Base-by-base conservation (phyloP, 2,329 filamentous ascomycete genomes). In the Trichoderma sp. region DNA sequence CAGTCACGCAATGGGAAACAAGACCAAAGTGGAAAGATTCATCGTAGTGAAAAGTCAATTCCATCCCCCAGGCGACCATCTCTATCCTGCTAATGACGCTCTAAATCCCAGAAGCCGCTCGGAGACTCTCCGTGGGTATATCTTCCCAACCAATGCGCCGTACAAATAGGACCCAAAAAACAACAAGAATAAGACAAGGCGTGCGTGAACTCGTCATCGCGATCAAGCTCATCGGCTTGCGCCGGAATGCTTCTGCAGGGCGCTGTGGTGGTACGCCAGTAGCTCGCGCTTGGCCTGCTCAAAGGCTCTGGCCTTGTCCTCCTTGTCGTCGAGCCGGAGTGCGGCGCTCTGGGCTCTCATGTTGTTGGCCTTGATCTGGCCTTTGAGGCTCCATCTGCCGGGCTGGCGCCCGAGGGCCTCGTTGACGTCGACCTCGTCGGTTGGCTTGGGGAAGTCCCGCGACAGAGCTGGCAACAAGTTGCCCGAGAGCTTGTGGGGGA, bases 241-340 rank as follows among this genome's bases (percentile, higher is more conserved):
- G 26, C n/a, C 43, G 14, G 48, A 48, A 3, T 57, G 52, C 47
- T 55, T 47, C 39, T 52, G 63, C 24, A 67, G 66, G 28, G 73
- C 65, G 47, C 72, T 67, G 28, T 70, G 72, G 62, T 77, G 75
- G 39, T 76, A 76, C 54, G 76, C 76, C 17, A 81, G 76, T 17
- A 85, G 74, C 41, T 82, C 77, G 66, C 72, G 74, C 77, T 85
- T 86, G 30, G 77, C 77, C 43, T 78, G 76, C 60, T 82, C 81
- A 45, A 85, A 76, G 52, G 80, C 78, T 66, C 72, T 73, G 17
- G 74, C 73, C 45, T 77, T 74, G 65, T 74, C 72, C 52, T 78
- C 77, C 52, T 75, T 72, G 65, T 75, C 71, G 44, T 74, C 68
- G 19, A 75, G 65, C 14, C 69, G 71, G 26, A 59, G 69, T 19